phyloP scores from a whole-genome alignment of 352 stramenopile genomes.

The Pythium pyrilobum region DNA sequence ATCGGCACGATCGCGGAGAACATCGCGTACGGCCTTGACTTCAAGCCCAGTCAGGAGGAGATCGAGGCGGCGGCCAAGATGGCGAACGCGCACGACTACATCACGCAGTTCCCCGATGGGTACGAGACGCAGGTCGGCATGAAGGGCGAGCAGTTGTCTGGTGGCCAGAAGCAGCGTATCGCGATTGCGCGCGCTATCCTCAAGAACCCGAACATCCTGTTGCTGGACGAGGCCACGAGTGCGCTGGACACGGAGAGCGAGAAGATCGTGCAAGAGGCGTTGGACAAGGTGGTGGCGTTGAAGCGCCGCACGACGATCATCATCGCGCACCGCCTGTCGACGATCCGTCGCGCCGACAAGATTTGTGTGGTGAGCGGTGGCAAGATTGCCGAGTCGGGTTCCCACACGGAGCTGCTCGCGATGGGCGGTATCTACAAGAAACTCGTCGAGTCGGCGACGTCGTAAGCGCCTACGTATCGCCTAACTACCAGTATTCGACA shows the following conservation, averaged over 20 bases:
- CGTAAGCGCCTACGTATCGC: not conserved
- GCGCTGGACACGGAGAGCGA: slow-evolving; percentile 39
- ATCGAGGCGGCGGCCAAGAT: slow-evolving; percentile 45
- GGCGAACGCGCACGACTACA: slow-evolving; percentile 23
- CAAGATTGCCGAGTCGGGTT: slow-evolving; percentile 31
- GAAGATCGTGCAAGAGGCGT: slow-evolving; percentile 37
- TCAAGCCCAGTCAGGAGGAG: slow-evolving; percentile 20
- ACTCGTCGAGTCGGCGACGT: slow-evolving; percentile 8
- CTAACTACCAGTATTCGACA: slow-evolving; percentile 27
- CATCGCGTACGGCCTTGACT: slow-evolving; percentile 37
- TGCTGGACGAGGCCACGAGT: slow-evolving; percentile 45
- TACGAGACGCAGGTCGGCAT: slow-evolving; percentile 32
- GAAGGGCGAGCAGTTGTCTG: slow-evolving; percentile 18
- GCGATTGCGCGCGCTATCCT: slow-evolving; percentile 29
- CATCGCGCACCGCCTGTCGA: slow-evolving; percentile 47
- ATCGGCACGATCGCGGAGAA: slow-evolving; percentile 35
- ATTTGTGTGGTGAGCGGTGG: slow-evolving; percentile 31
- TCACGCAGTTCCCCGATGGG: slow-evolving; percentile 66
- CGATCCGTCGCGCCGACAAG: slow-evolving; percentile 43
- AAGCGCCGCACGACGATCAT: slow-evolving; percentile 53
- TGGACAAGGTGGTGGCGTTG: slow-evolving; percentile 23
- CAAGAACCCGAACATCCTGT: slow-evolving; percentile 31
- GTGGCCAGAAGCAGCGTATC: slow-evolving; percentile 23
- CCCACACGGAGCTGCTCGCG: slow-evolving; percentile 38
- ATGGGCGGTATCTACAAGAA: slow-evolving; percentile 57